These are phyloP conservation scores for Lotus japonicus DNA, from an alignment of 306 rosid genomes.

Conservation along the genomic window DNA sequence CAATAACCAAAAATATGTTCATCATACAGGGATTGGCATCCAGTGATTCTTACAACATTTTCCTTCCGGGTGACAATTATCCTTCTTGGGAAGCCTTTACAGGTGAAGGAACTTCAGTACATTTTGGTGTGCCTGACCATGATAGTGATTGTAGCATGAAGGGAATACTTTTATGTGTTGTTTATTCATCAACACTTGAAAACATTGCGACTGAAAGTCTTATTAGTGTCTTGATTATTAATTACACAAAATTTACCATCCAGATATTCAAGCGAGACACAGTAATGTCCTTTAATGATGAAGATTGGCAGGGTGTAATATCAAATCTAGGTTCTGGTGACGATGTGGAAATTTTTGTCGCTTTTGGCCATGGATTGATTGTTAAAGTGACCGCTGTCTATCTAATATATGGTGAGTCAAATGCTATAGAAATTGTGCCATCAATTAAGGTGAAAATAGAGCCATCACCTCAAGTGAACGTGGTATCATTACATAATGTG, in stretches of 20 bases:
- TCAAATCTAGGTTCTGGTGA: conserved; percentile 11
- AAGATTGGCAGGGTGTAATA: too few relatives aligned
- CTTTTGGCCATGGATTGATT: not conserved
- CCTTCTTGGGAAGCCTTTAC: conserved; percentile 14
- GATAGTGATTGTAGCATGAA: not conserved
- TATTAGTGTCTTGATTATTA: not conserved
- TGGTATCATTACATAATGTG: not conserved
- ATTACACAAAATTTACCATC: conserved; percentile 12
- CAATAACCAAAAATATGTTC: not conserved
- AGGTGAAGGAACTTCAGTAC: not conserved
- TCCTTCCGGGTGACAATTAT: conserved; percentile 10
- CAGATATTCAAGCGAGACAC: conserved; percentile 11
- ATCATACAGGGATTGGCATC: conserved; percentile 2
- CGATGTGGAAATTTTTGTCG: not conserved
- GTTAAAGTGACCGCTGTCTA: not conserved
- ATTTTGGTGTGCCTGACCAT: conserved; percentile 9
- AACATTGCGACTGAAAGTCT: not conserved
- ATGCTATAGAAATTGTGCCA: not conserved
- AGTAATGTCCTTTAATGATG: not conserved
- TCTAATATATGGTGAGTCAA: not conserved
- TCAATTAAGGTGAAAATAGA: not conserved
- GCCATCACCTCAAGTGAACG: not conserved
- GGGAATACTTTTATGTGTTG: conserved; percentile 14
- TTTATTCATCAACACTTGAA: not conserved
- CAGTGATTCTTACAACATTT: not conserved